Evolutionary conservation across 495 filamentous ascomycete genomes (phyloP), one percentile per base, ranked within the genome.

Genomic region (Saxophila tyrrhenica): DNA sequence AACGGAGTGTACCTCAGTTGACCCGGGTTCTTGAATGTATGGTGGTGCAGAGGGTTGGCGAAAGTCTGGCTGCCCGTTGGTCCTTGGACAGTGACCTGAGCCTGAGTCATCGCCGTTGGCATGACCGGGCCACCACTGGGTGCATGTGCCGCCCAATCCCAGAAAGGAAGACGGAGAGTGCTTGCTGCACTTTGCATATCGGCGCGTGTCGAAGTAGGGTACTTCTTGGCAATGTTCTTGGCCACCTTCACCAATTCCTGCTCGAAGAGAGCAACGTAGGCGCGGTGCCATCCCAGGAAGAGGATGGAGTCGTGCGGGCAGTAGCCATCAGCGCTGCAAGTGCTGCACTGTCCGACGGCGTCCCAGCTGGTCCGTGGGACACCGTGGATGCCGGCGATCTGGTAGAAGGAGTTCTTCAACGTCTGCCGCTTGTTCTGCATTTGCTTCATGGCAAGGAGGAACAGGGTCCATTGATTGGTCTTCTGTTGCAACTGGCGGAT

Each of bases 241-340:
- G 58, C 62, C 19, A 56, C 55, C 7, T 39, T 46, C 25, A 62
- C 16, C 44, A 64, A 55, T 22, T 58, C 48, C 45, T 63, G 61
- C 48, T 63, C 61, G 42, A 63, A 60, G 15, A 63, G 48, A 25
- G 61, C 61, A 53, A 70, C 25, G 50, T 70, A 70, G 9, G 67
- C 65, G 11, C 70, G 68, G 56, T 74, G 71, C 71, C 71, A 74
- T 16, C 64, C 65, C 7, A 71, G 70, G 52, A 73, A 74, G n/a
- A 72, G 64, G 39, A 72, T 58, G 47, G 64, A 67, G 21, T 56
- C 58, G 58, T 74, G 72, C 16, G 67, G 60, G 57, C 70, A 74
- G 54, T 70, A 72, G 20, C 67, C 67, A 25, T 57, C 56, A 47
- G 57, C 57, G 22, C 51, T 47, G 35, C 55, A 64, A 15, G 44